These are phyloP conservation scores for Gremmenia infestans DNA, from an alignment of 2,329 filamentous ascomycete species.

Conservation along the genomic window DNA sequence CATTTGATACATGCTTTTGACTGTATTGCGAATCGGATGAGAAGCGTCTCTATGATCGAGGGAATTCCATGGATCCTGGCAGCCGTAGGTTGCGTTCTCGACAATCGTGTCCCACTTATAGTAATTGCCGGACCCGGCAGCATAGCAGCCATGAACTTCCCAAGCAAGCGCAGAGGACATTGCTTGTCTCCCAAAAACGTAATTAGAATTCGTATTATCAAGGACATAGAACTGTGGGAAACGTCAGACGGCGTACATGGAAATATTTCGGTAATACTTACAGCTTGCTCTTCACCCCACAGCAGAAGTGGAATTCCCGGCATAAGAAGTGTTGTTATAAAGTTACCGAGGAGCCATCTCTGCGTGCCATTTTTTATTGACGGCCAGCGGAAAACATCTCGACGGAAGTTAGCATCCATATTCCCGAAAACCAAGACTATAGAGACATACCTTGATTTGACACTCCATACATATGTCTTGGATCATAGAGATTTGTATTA, in stretches of 20 bases:
- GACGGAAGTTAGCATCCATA: no score
- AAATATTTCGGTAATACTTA: no score
- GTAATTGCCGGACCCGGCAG: slow-evolving; percentile 50
- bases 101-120: slow-evolving; percentile 47
- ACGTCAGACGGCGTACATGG: no score
- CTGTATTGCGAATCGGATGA: slow-evolving; percentile 52
- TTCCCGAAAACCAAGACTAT: no score
- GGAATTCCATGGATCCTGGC: slow-evolving; percentile 43
- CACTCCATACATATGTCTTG: slow-evolving; percentile 58
- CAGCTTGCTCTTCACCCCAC: slow-evolving; percentile 62
- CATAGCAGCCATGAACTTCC: slow-evolving; percentile 61
- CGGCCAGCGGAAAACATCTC: slow-evolving; percentile 61
- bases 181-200: slow-evolving; percentile 59
- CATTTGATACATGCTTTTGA: slow-evolving; percentile 58
- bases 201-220: slow-evolving; percentile 59
- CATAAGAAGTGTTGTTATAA: slow-evolving; percentile 53
- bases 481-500: slow-evolving; percentile 56
- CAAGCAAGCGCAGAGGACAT: slow-evolving; percentile 58
- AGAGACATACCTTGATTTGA: slow-evolving; percentile 42
- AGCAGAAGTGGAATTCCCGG: slow-evolving; percentile 55
- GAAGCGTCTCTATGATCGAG: slow-evolving; percentile 59
- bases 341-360: slow-evolving; percentile 52
- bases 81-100: slow-evolving; percentile 48
- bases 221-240: slow-evolving; percentile 47
- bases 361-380: slow-evolving; percentile 51